phyloP scores from a whole-genome alignment of 2,329 filamentous ascomycete species.

The Talaromyces islandicus region DNA sequence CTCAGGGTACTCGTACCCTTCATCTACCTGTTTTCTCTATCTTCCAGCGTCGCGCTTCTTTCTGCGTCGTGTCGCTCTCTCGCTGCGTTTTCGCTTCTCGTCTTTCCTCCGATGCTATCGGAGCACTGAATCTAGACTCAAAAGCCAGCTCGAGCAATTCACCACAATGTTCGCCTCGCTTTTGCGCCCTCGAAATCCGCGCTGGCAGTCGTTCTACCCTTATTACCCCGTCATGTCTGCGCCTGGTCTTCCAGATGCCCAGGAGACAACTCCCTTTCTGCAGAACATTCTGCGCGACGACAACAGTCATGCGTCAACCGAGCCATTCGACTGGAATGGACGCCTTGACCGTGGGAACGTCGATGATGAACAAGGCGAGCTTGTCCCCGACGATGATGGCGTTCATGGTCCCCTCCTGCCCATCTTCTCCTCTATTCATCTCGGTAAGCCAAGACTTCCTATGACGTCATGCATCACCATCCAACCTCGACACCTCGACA shows the following conservation, averaged over 20 bases:
- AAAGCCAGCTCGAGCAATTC: background rate
- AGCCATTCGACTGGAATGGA: background rate
- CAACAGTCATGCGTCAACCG: slow-evolving; percentile 6
- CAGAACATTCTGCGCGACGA: slow-evolving; percentile 4
- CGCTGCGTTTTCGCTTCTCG: background rate
- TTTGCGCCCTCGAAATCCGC: slow-evolving; percentile 24
- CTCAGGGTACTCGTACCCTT: background rate
- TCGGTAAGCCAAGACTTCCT: slow-evolving; percentile 49
- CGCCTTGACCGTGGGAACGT: slow-evolving; percentile 16
- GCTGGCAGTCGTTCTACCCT: slow-evolving; percentile 15
- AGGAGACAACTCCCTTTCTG: slow-evolving; percentile 17
- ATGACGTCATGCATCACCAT: slow-evolving; percentile 8
- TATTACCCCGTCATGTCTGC: slow-evolving; percentile 21
- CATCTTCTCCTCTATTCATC: slow-evolving; percentile 71
- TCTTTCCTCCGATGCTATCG: background rate
- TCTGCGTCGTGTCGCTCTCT: background rate
- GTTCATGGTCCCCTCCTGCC: slow-evolving; percentile 57
- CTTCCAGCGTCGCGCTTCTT: background rate
- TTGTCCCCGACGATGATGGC: slow-evolving; percentile 35
- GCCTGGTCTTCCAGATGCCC: slow-evolving; percentile 20
- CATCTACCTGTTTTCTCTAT: background rate
- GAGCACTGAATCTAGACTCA: background rate
- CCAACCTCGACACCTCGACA: background rate
- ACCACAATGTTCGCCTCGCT: slow-evolving; percentile 26
- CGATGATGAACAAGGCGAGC: slow-evolving; percentile 32